Evolutionary conservation across 495 filamentous ascomycete genomes (phyloP), one percentile per base, ranked within the genome.

Genomic region (Penicilliopsis zonata): DNA sequence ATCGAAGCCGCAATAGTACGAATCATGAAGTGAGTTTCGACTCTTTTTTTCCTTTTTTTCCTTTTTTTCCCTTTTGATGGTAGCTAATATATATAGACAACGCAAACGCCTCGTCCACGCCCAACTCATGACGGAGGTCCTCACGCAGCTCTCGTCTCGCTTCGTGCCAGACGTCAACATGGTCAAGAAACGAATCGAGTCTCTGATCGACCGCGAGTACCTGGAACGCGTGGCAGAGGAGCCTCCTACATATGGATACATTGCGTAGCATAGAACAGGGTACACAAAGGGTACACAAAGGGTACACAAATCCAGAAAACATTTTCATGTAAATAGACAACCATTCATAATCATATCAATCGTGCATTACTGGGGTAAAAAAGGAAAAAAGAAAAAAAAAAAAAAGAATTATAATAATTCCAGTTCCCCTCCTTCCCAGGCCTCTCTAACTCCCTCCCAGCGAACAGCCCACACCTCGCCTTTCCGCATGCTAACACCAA

Each of bases 181-280:
- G 69, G 79, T 96, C 58, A 99, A 99, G 64, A 78, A 74, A 48
- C 74, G 82, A n/a, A 84, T 99, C 36, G 90, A 99, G 52, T 82
- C 80, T 43, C 55, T 99, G 41, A 90, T 99, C 32, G 78, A 81
- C 39, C 70, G 86, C 28, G 90, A 99, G 48, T 99, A 95, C 46
- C 58, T 99, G n/a, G 88, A 93, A 54, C 75, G 90, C 16, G 62
- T 88, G 0, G 80, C 86, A 13, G 73, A 76, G 18, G 72, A 78
- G 9, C 59, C 67, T 4, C 67, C 84, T 2, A 72, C 76, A 1
- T 94, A 94, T 46, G 67, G 70, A 20, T 94, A 94, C 50, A 51
- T 94, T 34, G 87, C 76, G 16, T 81, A 44, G 46, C 14, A 13
- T 13, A 35, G n/a, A n/a, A n/a, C n/a, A n/a, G n/a, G n/a, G n/a